A percentile compares a stretch with the other conserved stretches of the same genome.
phyloP scores from a whole-genome alignment of 1,284 basidiomycete genomes.

The Sanguinoderma infundibulare region DNA sequence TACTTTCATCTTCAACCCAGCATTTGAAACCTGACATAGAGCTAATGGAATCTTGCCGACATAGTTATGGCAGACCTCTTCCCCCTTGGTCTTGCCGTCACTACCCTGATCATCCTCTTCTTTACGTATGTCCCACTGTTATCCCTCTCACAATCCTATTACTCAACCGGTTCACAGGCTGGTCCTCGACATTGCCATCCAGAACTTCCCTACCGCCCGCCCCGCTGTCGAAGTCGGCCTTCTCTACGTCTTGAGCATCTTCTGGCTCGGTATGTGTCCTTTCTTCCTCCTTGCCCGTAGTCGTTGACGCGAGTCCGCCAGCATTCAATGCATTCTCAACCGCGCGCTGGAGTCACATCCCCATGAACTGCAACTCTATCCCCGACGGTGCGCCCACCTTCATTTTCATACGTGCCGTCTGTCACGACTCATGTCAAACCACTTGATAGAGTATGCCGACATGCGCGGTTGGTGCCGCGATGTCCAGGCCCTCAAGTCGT shows the following conservation, averaged over 20 bases:
- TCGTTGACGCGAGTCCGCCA: constrained; percentile 23
- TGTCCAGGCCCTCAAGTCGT: constrained; percentile 55
- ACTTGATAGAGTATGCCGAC: constrained; percentile 45
- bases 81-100: constrained; percentile 59
- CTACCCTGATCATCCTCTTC: constrained; percentile 49
- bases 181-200: constrained; percentile 44
- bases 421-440: background rate
- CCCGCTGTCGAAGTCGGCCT: constrained; percentile 53
- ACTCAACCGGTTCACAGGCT: constrained; percentile 37
- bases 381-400: constrained; percentile 42
- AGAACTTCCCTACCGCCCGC: constrained; percentile 48
- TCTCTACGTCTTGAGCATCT: constrained; percentile 48
- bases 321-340: constrained; percentile 66
- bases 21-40: background rate
- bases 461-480: constrained; percentile 57
- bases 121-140: constrained; percentile 39
- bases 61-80: constrained; percentile 61
- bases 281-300: background rate
- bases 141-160: background rate
- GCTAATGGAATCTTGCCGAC: background rate
- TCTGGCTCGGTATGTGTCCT: constrained; percentile 55
- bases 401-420: background rate
- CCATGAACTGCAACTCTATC: constrained; percentile 51
- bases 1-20: background rate
- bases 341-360: constrained; percentile 53